Evolutionary conservation across 1,139 yeast species (phyloP), one percentile per base, ranked within the genome.

Genomic region (Meyerozyma smithsonii): DNA sequence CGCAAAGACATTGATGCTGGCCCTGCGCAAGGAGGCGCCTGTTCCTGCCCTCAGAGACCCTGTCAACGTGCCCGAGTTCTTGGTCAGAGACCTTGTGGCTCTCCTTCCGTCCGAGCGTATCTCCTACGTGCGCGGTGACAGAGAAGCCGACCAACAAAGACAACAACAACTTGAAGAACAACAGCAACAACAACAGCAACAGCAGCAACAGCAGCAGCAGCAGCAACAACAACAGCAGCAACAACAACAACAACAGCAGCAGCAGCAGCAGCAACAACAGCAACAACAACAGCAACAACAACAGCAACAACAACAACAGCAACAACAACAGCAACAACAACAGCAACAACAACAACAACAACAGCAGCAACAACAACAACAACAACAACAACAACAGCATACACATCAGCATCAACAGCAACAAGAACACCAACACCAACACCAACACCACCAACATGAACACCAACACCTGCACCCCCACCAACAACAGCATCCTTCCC

Each of bases 71-170:
- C 79, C 81, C 5, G 55, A 62, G 36, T 59, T 58, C 32, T 56
- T 76, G 38, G 54, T 77, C 35, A 60, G 79, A 46, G 81, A 75
- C 45, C 56, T 74, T 23, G 72, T 74, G 32, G 69, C 73, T 3
- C 54, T 72, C 42, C 55, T 70, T 20, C 70, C 73, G 12, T 52
- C 59, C 18, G 77, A 70, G 49, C 55, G 76, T 42, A 62, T 69
- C 33, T 67, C 69, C 5, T 58, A 61, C 36, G 62, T 66, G 26
- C 70, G 60, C 44, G 62, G 62, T 4, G 46, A 48, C 18, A 26
- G 18, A 25, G 28, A 25, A 4, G 44, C 42, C 10, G 39, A 33
- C 20, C 10, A 30, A 15, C 32, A 28, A 14, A 14, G 32, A 5
- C 32, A 38, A 10, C 39, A 36, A 18, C 40, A 28, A 5, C 42